Evolutionary conservation across 176 grass and related monocot species (phyloP).

Genomic region (Metroxylon sagu): DNA sequence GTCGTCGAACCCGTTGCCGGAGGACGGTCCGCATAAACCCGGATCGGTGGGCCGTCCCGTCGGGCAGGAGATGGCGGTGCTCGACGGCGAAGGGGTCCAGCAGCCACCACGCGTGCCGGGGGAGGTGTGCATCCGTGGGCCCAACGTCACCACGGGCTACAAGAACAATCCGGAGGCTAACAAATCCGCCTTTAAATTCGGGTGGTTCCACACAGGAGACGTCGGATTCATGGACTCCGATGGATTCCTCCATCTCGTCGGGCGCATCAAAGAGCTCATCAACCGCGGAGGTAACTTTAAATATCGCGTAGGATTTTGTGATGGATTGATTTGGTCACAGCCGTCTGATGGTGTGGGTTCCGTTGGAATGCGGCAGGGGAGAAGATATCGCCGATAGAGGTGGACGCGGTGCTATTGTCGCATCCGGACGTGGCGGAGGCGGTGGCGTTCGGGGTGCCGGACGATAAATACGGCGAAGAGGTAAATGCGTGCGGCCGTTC

Average conservation of each 20-base stretch:
- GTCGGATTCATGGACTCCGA: slow-evolving; percentile 50
- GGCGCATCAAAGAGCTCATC: slow-evolving; percentile 95
- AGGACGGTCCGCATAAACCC: slow-evolving; percentile 41
- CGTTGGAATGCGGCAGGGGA: slow-evolving; percentile 30
- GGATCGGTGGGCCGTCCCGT: slow-evolving; percentile 59
- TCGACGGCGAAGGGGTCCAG: slow-evolving; percentile 36
- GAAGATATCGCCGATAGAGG: slow-evolving; percentile 98
- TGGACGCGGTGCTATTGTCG: slow-evolving; percentile 70
- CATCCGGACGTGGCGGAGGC: slow-evolving; percentile 56
- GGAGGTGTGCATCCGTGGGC: slow-evolving; percentile 78
- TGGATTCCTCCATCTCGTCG: slow-evolving; percentile 58
- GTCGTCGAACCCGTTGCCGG: slow-evolving; percentile 66
- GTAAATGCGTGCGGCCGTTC: background rate
- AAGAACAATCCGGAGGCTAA: slow-evolving; percentile 53
- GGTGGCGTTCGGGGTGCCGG: slow-evolving; percentile 77
- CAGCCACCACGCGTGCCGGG: slow-evolving; percentile 20
- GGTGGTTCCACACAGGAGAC: slow-evolving; percentile 97
- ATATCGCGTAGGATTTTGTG: too few relatives aligned
- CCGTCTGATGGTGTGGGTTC: background rate
- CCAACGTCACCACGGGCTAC: slow-evolving; percentile 69
- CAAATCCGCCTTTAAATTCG: slow-evolving; percentile 52
- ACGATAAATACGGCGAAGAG: slow-evolving; percentile 87
- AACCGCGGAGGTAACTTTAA: slow-evolving; percentile 63
- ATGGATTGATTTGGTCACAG: background rate
- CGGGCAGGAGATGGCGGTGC: slow-evolving; percentile 60